Conservation (phyloP, 2,329 filamentous ascomycete species). For the Penicillium sp. region DNA sequence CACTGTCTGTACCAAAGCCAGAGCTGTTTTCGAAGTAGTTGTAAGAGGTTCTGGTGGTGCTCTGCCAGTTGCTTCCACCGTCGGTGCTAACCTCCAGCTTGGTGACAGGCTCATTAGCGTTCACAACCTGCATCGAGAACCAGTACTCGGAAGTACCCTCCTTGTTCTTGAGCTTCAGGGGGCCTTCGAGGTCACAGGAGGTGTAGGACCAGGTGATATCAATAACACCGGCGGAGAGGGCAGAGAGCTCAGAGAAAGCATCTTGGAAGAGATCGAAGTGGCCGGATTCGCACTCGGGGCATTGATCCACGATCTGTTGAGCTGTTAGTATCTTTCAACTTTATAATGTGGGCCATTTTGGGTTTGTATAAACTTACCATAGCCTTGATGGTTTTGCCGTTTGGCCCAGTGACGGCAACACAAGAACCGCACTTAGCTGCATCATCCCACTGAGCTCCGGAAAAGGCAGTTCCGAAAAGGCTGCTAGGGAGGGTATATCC, state of each 20-base stretch:
- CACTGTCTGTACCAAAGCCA: constrained; percentile 60
- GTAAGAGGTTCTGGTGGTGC: constrained; percentile 59
- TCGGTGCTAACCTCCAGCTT: constrained; percentile 66
- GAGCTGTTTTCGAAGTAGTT: constrained; percentile 66
- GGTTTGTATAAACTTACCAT: constrained; percentile 56
- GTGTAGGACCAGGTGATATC: constrained; percentile 55
- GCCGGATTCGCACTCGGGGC: constrained; percentile 58
- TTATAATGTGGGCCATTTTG: neutral
- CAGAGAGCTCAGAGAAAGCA: constrained; percentile 55
- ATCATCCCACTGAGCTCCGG: constrained; percentile 58
- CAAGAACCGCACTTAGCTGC: constrained; percentile 65
- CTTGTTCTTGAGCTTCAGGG: constrained; percentile 59
- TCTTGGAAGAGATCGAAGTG: constrained; percentile 61
- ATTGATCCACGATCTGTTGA: constrained; percentile 60
- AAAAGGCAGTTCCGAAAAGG: constrained; percentile 64
- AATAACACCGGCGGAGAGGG: constrained; percentile 53
- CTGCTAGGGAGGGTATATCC: constrained; percentile 64
- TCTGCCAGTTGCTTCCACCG: constrained; percentile 61
- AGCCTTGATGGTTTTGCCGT: constrained; percentile 62
- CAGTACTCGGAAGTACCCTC: constrained; percentile 52
- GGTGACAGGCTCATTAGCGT: constrained; percentile 61
- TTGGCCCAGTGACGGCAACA: constrained; percentile 56
- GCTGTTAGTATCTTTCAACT: neutral
- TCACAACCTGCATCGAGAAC: constrained; percentile 69
- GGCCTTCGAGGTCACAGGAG: constrained; percentile 55